Percentiles rank a stretch among this genome's conserved stretches.
Conservation (phyloP, 352 stramenopile genomes). For the Pseudoperonospora humuli region DNA sequence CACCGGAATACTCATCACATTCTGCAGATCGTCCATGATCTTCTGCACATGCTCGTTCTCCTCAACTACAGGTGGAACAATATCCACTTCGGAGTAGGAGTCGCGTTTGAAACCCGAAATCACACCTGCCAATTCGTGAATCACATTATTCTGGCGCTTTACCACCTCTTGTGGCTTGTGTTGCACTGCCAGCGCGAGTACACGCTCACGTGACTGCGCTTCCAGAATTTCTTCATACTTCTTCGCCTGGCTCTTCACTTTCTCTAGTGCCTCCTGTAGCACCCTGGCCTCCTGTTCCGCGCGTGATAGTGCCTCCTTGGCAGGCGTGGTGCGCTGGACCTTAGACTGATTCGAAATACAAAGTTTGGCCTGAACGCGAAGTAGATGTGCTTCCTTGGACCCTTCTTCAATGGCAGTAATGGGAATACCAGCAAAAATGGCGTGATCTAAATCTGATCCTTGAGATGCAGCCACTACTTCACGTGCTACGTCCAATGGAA, state of each 20-base stretch:
- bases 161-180: conserved; percentile 75
- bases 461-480: conserved; percentile 75
- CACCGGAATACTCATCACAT: conserved; percentile 75
- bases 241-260: conserved; percentile 76
- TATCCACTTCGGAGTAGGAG: conserved; percentile 62
- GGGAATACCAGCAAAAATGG: conserved; percentile 66
- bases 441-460: conserved; percentile 53
- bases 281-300: conserved; percentile 67
- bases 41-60: conserved; percentile 58
- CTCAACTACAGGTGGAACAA: conserved; percentile 48
- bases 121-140: conserved; percentile 59
- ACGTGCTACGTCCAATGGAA: conserved; percentile 69
- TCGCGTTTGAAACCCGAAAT: conserved; percentile 76
- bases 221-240: conserved; percentile 82
- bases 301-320: conserved; percentile 63
- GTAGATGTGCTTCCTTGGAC: conserved; percentile 64
- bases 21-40: conserved; percentile 70
- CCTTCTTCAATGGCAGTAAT: conserved; percentile 72
- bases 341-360: conserved; percentile 56
- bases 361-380: conserved; percentile 76
- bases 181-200: conserved; percentile 58
- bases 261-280: conserved; percentile 74
- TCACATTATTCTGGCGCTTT: conserved; percentile 73
- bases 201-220: conserved; percentile 54
- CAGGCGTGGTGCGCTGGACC: conserved; percentile 24